These are phyloP conservation scores for Zygoascus biomembranicola DNA, from an alignment of 805 yeast species.

Conservation along the genomic window DNA sequence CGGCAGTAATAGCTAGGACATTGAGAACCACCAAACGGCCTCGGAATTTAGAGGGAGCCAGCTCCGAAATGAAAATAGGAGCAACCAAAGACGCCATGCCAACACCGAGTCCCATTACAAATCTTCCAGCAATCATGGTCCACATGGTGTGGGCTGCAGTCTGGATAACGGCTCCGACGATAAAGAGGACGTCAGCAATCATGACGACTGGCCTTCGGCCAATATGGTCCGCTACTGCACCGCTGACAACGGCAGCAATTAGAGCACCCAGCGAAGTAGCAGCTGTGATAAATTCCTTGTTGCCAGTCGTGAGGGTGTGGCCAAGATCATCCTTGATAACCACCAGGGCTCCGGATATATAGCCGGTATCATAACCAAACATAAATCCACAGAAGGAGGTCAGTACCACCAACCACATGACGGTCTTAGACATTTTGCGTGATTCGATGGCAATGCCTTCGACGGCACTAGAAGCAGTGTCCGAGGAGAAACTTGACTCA, in stretches of 20 bases:
- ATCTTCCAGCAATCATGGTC: slow-evolving; percentile 77
- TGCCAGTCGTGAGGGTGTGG: slow-evolving; percentile 53
- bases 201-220: slow-evolving; percentile 82
- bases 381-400: slow-evolving; percentile 76
- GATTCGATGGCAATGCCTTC: slow-evolving; percentile 21
- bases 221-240: slow-evolving; percentile 66
- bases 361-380: slow-evolving; percentile 96
- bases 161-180: slow-evolving; percentile 78
- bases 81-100: slow-evolving; percentile 67
- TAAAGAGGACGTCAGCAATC: slow-evolving; percentile 70
- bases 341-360: slow-evolving; percentile 87
- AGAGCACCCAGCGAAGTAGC: slow-evolving; percentile 93
- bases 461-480: neutral
- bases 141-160: slow-evolving; percentile 71
- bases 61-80: slow-evolving; percentile 50
- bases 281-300: slow-evolving; percentile 83
- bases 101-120: slow-evolving; percentile 58
- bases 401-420: slow-evolving; percentile 53
- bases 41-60: slow-evolving; percentile 27
- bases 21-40: slow-evolving; percentile 47
- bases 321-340: slow-evolving; percentile 70
- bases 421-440: slow-evolving; percentile 39
- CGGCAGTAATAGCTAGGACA: slow-evolving; percentile 86
- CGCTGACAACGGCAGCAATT: slow-evolving; percentile 71
- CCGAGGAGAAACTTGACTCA: neutral